Evolutionary conservation across 2,329 filamentous ascomycete species (phyloP).

Genomic region (Botrytis fragariae): DNA sequence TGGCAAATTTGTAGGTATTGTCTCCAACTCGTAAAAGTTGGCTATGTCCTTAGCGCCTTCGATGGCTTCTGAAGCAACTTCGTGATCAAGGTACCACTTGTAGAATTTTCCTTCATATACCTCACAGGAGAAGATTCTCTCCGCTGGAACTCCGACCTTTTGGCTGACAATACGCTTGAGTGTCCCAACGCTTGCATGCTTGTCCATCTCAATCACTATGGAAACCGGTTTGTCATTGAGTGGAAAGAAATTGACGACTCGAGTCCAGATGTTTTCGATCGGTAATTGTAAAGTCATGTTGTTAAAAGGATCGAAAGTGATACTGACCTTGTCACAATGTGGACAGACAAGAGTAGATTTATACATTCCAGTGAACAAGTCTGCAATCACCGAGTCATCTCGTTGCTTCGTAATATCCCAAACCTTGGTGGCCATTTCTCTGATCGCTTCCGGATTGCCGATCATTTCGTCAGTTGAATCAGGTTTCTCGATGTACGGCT

Average conservation of each 20-base stretch:
- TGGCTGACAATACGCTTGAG: conserved; percentile 70
- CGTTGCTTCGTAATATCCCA: conserved; percentile 89
- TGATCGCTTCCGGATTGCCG: conserved; percentile 73
- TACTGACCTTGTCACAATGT: conserved; percentile 88
- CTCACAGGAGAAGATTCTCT: conserved; percentile 75
- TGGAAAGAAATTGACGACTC: conserved; percentile 73
- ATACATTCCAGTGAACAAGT: conserved; percentile 96
- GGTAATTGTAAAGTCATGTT: conserved; percentile 89
- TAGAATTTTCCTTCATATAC: conserved; percentile 83
- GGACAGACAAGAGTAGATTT: conserved; percentile 96
- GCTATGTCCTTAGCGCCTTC: conserved; percentile 55
- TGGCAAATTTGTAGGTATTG: conserved; percentile 74
- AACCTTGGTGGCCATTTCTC: conserved; percentile 80
- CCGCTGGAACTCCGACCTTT: conserved; percentile 61
- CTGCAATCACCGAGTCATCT: conserved; percentile 92
- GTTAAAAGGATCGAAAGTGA: conserved; percentile 97
- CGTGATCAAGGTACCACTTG: conserved; percentile 74
- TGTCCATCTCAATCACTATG: conserved; percentile 77
- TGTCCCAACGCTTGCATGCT: conserved; percentile 65
- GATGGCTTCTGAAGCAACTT: conserved; percentile 71
- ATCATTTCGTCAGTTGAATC: conserved; percentile 98
- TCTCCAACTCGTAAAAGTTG: conserved; percentile 75
- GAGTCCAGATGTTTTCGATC: conserved; percentile 77
- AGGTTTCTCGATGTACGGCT: conserved; percentile 96
- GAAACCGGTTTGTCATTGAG: conserved; percentile 67